Conservation (phyloP, 2,329 filamentous ascomycete species). For the Diaporthe sp. region DNA sequence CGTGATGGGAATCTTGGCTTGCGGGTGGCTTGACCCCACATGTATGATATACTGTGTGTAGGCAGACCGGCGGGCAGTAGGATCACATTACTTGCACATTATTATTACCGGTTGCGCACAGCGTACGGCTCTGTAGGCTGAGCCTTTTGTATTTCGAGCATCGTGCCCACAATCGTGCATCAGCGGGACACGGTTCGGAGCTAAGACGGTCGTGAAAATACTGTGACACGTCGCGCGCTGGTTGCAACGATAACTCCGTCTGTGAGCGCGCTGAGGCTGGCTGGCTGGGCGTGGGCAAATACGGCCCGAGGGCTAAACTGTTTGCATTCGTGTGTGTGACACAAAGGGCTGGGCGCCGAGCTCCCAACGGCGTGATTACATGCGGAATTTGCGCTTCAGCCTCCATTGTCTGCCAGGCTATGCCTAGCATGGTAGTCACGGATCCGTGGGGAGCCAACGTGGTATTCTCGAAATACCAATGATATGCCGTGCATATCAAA, state of each 20-base stretch:
- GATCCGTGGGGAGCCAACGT: background rate
- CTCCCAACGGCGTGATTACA: background rate
- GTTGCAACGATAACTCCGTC: background rate
- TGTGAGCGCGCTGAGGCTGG: background rate
- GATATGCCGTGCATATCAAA: background rate
- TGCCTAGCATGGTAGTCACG: background rate
- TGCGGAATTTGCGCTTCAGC: background rate
- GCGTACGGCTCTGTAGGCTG: background rate
- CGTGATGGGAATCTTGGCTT: background rate
- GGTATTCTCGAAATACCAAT: background rate
- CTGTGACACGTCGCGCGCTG: background rate
- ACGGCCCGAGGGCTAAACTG: background rate
- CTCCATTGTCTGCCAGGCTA: background rate
- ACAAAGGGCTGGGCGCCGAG: background rate
- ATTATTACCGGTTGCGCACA: background rate
- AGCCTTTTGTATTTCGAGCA: background rate
- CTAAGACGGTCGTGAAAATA: background rate
- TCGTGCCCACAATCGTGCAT: background rate
- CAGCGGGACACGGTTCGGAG: background rate
- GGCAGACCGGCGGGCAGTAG: background rate
- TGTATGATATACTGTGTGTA: background rate
- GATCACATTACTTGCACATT: background rate
- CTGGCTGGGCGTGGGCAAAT: conserved; percentile 2
- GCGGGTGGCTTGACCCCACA: background rate
- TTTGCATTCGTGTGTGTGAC: background rate